Evolutionary conservation across 2,329 filamentous ascomycete species (phyloP).

Genomic region (Colletotrichum filicis): DNA sequence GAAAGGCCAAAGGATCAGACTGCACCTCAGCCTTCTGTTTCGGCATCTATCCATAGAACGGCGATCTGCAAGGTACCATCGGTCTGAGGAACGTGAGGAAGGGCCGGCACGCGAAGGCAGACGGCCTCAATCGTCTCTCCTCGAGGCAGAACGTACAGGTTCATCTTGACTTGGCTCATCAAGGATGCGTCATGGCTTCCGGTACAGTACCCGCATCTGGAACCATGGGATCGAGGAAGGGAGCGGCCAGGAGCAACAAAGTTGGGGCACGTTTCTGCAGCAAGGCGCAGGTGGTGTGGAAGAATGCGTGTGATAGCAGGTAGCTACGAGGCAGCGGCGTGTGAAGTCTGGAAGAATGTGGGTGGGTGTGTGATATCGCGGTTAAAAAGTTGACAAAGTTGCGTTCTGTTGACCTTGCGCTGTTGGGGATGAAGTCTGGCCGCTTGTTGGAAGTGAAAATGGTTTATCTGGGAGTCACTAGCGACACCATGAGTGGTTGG

Average conservation of each 20-base stretch:
- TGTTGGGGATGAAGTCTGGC: conserved; percentile 17
- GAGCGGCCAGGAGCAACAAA: conserved; percentile 16
- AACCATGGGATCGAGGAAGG: conserved; percentile 12
- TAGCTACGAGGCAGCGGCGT: conserved; percentile 9
- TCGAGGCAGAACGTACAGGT: not conserved
- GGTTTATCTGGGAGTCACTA: not conserved
- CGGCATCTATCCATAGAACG: conserved; percentile 18
- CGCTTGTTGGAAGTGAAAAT: conserved; percentile 20
- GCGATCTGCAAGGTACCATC: conserved; percentile 33
- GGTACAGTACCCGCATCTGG: conserved; percentile 10
- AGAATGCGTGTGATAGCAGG: not conserved
- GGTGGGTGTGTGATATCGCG: conserved; percentile 18
- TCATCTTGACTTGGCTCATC: not conserved
- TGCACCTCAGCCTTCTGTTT: conserved; percentile 17
- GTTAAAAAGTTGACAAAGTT: conserved; percentile 9
- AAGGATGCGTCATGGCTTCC: conserved; percentile 1
- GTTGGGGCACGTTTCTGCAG: conserved; percentile 22
- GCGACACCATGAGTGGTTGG: conserved; percentile 15
- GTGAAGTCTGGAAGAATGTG: not conserved
- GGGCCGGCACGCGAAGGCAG: conserved; percentile 16
- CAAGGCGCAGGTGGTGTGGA: conserved; percentile 14
- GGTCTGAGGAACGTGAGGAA: conserved; percentile 13
- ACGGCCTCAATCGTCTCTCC: not conserved
- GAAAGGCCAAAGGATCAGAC: conserved; percentile 1
- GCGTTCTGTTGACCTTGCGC: not conserved